Evolutionary conservation across 345 rosid species (phyloP).

Genomic region (Passiflora organensis): DNA sequence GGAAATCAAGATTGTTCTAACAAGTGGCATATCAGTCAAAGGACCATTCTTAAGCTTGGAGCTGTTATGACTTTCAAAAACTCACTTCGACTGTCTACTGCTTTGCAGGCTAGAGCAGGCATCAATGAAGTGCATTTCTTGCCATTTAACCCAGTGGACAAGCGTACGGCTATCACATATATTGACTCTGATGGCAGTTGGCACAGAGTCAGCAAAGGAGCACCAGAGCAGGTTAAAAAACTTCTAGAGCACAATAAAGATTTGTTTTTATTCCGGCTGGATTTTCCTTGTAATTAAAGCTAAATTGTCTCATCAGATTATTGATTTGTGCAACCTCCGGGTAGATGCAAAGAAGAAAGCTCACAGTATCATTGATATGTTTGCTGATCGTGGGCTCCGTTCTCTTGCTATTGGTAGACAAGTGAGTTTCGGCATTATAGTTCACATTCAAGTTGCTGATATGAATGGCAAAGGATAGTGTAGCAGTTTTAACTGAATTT

Average conservation of each 20-base stretch:
- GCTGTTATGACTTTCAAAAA: no score
- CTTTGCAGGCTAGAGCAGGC: slow-evolving; percentile 63
- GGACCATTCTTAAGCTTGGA: no score
- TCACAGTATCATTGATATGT: slow-evolving; percentile 72
- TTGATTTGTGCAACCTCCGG: slow-evolving; percentile 61
- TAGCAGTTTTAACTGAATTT: background rate
- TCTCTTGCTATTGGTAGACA: slow-evolving; percentile 74
- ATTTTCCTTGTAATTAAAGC: background rate
- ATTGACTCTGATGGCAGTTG: slow-evolving; percentile 55
- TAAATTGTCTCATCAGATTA: slow-evolving; percentile 33
- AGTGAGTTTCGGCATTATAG: slow-evolving; percentile 26
- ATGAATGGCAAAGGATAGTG: background rate
- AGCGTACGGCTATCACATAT: slow-evolving; percentile 84
- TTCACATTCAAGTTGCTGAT: background rate
- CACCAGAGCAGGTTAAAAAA: slow-evolving; percentile 65
- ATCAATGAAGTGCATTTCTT: slow-evolving; percentile 72
- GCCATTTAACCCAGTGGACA: slow-evolving; percentile 83
- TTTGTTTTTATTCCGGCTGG: background rate
- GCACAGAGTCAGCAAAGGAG: slow-evolving; percentile 83
- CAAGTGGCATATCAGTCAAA: no score
- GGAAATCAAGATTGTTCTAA: no score
- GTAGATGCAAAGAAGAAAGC: slow-evolving; percentile 61
- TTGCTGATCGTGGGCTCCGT: slow-evolving; percentile 81
- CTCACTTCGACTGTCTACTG: background rate
- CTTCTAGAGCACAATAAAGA: background rate